These are phyloP conservation scores for Pyrenochaeta sp. DNA, from an alignment of 2,329 filamentous ascomycete species.

Conservation along the genomic window DNA sequence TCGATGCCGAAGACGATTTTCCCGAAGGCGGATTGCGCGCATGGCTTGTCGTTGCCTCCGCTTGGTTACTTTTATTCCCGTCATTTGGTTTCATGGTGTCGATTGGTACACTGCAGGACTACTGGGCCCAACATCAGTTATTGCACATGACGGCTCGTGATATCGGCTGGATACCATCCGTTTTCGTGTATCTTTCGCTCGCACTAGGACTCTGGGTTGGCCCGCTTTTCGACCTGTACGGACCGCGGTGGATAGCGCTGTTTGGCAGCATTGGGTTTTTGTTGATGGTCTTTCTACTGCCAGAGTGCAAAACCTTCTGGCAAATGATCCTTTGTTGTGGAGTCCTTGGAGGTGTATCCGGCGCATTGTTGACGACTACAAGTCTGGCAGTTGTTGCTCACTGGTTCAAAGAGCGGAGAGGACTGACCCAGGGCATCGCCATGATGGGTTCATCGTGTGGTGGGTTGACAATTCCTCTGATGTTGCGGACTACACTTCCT, in stretches of 20 bases:
- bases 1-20: slow-evolving; percentile 38
- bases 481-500: slow-evolving; percentile 42
- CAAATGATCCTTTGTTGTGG: slow-evolving; percentile 53
- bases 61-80: slow-evolving; percentile 43
- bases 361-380: slow-evolving; percentile 49
- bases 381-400: slow-evolving; percentile 47
- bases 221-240: slow-evolving; percentile 67
- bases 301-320: slow-evolving; percentile 49
- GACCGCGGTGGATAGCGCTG: slow-evolving; percentile 44
- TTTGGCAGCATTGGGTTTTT: slow-evolving; percentile 35
- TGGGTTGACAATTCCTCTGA: slow-evolving; percentile 47
- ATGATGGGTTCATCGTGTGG: slow-evolving; percentile 47
- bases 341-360: slow-evolving; percentile 49
- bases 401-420: slow-evolving; percentile 49
- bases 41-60: slow-evolving; percentile 50
- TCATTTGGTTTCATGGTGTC: slow-evolving; percentile 52
- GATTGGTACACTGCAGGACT: slow-evolving; percentile 80
- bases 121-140: slow-evolving; percentile 77
- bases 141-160: slow-evolving; percentile 64
- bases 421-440: slow-evolving; percentile 50
- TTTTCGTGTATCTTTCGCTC: slow-evolving; percentile 85
- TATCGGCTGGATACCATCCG: slow-evolving; percentile 88
- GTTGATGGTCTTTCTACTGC: slow-evolving; percentile 42
- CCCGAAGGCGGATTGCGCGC: slow-evolving; percentile 51
- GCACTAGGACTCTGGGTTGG: slow-evolving; percentile 85